These are phyloP conservation scores for Cyclotella atomus DNA, from an alignment of 108 stramenopile species.

Conservation along the genomic window DNA sequence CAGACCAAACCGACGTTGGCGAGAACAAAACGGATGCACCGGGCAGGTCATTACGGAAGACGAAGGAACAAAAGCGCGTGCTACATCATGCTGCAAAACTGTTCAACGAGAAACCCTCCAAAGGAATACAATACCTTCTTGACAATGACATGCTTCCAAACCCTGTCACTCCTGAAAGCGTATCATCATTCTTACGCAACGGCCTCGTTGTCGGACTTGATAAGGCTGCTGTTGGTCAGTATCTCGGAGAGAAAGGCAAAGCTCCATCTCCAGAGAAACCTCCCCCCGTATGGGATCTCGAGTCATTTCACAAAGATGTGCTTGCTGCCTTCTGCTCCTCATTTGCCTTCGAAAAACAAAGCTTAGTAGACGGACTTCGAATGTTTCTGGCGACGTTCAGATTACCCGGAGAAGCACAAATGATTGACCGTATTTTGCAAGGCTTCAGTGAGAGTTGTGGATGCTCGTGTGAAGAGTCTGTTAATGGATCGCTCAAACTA, in stretches of 20 bases:
- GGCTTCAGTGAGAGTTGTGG: conserved; percentile 89
- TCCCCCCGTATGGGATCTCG: conserved; percentile 74
- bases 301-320: conserved; percentile 91
- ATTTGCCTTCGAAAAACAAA: conserved; percentile 89
- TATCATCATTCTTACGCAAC: conserved; percentile 89
- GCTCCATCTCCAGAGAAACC: conserved; percentile 55
- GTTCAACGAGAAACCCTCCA: conserved; percentile 80
- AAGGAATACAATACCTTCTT: conserved; percentile 76
- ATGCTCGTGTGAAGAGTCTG: conserved; percentile 77
- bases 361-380: conserved; percentile 84
- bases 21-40: background rate
- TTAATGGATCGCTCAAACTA: conserved; percentile 55
- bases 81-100: conserved; percentile 72
- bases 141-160: conserved; percentile 65
- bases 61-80: conserved; percentile 72
- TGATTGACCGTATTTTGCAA: conserved; percentile 90
- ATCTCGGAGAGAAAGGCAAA: conserved; percentile 90
- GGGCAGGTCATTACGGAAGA: conserved; percentile 42
- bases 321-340: conserved; percentile 70
- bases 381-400: conserved; percentile 96
- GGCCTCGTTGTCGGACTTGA: conserved; percentile 89
- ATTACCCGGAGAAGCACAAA: conserved; percentile 93
- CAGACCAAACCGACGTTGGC: conserved; percentile 23
- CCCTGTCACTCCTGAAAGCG: conserved; percentile 78
- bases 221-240: conserved; percentile 87